These are phyloP conservation scores for Orychophragmus violaceus DNA, from an alignment of 345 rosid genomes.

Conservation along the genomic window DNA sequence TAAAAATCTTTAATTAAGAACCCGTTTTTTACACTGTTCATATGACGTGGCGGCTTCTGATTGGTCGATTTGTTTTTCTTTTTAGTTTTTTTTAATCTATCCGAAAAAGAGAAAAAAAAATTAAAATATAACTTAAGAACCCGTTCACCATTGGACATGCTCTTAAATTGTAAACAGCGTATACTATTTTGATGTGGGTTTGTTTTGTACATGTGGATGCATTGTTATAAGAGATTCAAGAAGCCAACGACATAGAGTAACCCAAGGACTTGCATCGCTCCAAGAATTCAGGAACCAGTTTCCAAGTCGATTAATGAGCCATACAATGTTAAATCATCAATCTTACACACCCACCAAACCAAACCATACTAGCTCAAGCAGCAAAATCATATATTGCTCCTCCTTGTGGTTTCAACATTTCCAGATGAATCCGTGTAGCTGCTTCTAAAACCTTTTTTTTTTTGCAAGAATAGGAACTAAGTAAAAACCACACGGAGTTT, in stretches of 20 bases:
- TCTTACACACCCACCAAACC: constrained; percentile 3
- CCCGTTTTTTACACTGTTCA: no score
- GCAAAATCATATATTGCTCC: background rate
- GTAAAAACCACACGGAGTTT: background rate
- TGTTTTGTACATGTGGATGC: constrained; percentile 55
- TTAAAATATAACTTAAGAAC: no score
- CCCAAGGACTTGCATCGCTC: constrained; percentile 67
- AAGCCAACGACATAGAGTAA: constrained; percentile 69
- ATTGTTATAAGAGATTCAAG: constrained; percentile 77
- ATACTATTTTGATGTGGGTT: background rate
- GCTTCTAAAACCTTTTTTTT: background rate
- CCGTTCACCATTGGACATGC: no score
- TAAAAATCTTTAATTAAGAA: no score
- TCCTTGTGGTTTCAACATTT: background rate
- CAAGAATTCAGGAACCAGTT: constrained; percentile 51
- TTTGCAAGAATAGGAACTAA: background rate
- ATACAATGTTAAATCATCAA: constrained; percentile 26
- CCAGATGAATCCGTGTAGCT: background rate
- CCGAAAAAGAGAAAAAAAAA: no score
- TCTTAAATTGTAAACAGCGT: no score
- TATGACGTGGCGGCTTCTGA: no score
- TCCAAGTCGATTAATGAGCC: constrained; percentile 33
- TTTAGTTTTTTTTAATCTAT: no score
- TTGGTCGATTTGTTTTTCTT: no score
- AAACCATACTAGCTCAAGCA: background rate